phyloP scores from a whole-genome alignment of 352 stramenopile genomes.

The Phytophthora aleatoria region DNA sequence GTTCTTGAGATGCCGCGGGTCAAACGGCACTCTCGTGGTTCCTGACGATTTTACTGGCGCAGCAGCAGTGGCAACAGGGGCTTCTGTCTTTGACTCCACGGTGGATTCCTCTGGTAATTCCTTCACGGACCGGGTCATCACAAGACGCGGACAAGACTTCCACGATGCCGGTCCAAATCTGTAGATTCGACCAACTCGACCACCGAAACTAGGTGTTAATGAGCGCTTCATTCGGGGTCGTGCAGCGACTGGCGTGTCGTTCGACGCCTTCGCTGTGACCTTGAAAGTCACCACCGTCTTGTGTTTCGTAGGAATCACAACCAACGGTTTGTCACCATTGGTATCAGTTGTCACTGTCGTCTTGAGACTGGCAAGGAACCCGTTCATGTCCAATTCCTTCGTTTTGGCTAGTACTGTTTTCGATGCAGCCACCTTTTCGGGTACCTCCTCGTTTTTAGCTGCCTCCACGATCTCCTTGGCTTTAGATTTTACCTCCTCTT shows the following conservation, averaged over 20 bases:
- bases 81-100: slow-evolving; percentile 1
- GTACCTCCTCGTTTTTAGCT: slow-evolving; percentile 22
- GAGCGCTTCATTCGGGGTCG: slow-evolving; percentile 26
- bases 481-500: slow-evolving; percentile 33
- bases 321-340: slow-evolving; percentile 17
- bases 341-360: slow-evolving; percentile 35
- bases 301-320: slow-evolving; percentile 29
- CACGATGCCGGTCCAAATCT: slow-evolving; percentile 29
- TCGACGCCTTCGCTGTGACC: slow-evolving; percentile 19
- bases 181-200: slow-evolving; percentile 43
- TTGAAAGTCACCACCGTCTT: slow-evolving; percentile 48
- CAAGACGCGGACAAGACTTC: slow-evolving; percentile 29
- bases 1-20: slow-evolving; percentile 57
- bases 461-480: slow-evolving; percentile 21
- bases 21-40: slow-evolving; percentile 46
- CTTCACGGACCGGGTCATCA: slow-evolving; percentile 37
- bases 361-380: slow-evolving; percentile 66
- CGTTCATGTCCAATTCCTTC: slow-evolving; percentile 68
- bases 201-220: slow-evolving; percentile 40
- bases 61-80: not conserved
- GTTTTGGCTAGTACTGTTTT: slow-evolving; percentile 34
- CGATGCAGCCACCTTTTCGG: slow-evolving; percentile 14
- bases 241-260: slow-evolving; percentile 2
- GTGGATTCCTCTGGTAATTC: slow-evolving; percentile 22
- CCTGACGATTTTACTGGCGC: slow-evolving; percentile 7